Conservation (phyloP, 768 basidiomycete genomes). For the Rhizopogon roseolus region DNA sequence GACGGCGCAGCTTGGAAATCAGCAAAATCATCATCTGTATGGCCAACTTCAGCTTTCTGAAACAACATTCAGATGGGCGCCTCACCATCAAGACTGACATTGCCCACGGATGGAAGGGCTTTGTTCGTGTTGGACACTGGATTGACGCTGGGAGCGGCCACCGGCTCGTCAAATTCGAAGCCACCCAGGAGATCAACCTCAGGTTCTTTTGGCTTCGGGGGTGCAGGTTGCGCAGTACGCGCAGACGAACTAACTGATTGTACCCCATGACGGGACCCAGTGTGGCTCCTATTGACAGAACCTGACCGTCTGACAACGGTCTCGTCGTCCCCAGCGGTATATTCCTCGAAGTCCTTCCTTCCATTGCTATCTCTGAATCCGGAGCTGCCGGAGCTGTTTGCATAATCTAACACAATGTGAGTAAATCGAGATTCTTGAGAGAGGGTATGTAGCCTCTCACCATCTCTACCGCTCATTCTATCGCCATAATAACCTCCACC, state of each 20-base stretch:
- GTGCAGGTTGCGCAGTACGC: constrained; percentile 21
- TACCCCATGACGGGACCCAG: constrained; percentile 35
- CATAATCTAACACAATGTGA: constrained; percentile 24
- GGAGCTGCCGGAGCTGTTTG: constrained; percentile 44
- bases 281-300: constrained; percentile 30
- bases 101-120: constrained; percentile 23
- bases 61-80: background rate
- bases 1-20: constrained; percentile 79
- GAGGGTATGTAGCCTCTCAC: constrained; percentile 22
- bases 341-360: constrained; percentile 78
- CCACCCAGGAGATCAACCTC: constrained; percentile 74
- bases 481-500: constrained; percentile 40
- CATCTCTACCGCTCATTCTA: constrained; percentile 33
- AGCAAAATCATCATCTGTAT: constrained; percentile 74
- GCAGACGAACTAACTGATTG: constrained; percentile 10
- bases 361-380: constrained; percentile 57
- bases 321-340: constrained; percentile 96
- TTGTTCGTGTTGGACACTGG: constrained; percentile 18
- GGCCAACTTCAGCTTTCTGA: constrained; percentile 7
- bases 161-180: constrained; percentile 63
- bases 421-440: constrained; percentile 7
- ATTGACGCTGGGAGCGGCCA: constrained; percentile 18
- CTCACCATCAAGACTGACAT: constrained; percentile 22
- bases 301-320: constrained; percentile 33
- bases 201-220: constrained; percentile 39